Percentiles rank a stretch among this genome's conserved stretches.
phyloP scores from a whole-genome alignment of 2,329 filamentous ascomycete species.

The Zymoseptoria tritici region DNA sequence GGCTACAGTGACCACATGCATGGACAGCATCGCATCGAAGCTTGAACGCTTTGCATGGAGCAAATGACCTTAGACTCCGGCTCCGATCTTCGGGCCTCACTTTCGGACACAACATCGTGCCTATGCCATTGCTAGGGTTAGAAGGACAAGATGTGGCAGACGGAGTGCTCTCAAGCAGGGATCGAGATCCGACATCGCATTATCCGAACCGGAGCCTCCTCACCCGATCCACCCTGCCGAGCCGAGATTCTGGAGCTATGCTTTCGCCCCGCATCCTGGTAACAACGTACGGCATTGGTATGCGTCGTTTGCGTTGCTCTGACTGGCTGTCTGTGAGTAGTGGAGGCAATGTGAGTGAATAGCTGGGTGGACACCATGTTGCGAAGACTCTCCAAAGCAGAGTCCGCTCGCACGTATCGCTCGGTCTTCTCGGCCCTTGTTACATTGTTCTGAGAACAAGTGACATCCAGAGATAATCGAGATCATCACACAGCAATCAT shows the following conservation, averaged over 20 bases:
- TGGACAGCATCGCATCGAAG: constrained; percentile 17
- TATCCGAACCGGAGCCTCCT: neutral
- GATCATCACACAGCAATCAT: neutral
- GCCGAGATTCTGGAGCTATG: neutral
- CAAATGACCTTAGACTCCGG: constrained; percentile 15
- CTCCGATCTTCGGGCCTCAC: constrained; percentile 13
- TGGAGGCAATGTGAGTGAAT: neutral
- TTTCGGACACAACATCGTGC: constrained; percentile 16
- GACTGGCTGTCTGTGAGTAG: neutral
- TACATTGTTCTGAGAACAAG: neutral
- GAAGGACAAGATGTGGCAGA: neutral
- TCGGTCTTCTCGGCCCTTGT: neutral
- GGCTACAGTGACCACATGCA: constrained; percentile 17
- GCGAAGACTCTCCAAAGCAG: no score
- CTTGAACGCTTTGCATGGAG: constrained; percentile 20
- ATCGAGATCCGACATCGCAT: neutral
- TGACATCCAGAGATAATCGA: neutral
- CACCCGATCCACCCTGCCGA: neutral
- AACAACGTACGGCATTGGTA: neutral
- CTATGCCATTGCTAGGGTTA: neutral
- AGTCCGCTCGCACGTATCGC: no score
- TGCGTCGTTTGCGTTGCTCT: neutral
- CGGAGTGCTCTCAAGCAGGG: neutral
- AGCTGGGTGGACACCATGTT: no score
- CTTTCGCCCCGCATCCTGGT: neutral